Base-by-base conservation (phyloP, 1,284 basidiomycete genomes). In the Papiliotrema fonsecae region DNA sequence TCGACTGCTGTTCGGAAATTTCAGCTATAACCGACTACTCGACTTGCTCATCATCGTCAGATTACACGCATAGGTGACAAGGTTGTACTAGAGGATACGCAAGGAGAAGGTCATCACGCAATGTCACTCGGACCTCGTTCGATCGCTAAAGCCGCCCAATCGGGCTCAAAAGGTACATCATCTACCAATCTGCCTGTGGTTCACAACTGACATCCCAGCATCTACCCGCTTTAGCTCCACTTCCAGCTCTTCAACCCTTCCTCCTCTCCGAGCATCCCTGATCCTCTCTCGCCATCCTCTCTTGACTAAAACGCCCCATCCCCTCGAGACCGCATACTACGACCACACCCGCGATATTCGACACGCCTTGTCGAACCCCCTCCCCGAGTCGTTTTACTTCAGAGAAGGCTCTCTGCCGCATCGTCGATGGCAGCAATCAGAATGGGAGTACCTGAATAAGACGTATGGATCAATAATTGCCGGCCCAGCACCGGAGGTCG, bases 351-450 rank as follows among this genome's bases (percentile, higher is more conserved):
- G 82, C 10, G 81, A 85, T 46, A 82, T 97, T 56, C 82, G 84
- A 56, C 85, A 88, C 58, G 86, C 90, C 5, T 76, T 97, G 36
- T 85, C 87, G 66, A 91, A 92, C 65, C 92, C 93, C 0, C 85
- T 91, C 71, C 86, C 89, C 16, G 81, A 83, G 49, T 84, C 90
- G 37, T 94, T 96, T 72, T 97, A 96, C 78, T 97, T 97, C 80
- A 93, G 93, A 73, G 83, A 85, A 51, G 93, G 92, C 1, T 89
- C 89, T 0, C 79, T 90, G 3, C 81, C 94, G 28, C 86, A 93
- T 68, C 83, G 84, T 36, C 81, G 86, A 42, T 97, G 92, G 69
- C 82, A 78, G 42, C 71, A 81, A 45, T 82, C 88, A 61, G 86
- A 91, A 64, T 79, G 82, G 49, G 76, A 78, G 55, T 79, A 84